phyloP scores from a whole-genome alignment of 768 basidiomycete species.

The Xerocomellus amylosporus region DNA sequence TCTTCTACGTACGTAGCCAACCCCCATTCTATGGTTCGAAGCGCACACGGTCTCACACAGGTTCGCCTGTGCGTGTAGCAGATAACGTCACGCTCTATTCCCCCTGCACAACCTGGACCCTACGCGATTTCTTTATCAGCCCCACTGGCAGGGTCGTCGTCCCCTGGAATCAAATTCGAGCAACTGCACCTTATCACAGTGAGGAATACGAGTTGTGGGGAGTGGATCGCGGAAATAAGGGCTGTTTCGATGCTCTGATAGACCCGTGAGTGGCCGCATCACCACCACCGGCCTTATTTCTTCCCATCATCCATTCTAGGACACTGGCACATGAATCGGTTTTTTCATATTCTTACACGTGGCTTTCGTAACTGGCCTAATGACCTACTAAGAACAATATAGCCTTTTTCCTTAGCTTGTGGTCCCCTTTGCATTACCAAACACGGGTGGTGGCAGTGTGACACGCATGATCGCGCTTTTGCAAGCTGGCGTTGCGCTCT shows the following conservation, averaged over 20 bases:
- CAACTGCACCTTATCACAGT: constrained; percentile 26
- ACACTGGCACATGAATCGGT: constrained; percentile 4
- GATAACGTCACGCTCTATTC: constrained; percentile 15
- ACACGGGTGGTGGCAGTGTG: neutral
- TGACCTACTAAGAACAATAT: constrained; percentile 2
- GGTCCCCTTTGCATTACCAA: neutral
- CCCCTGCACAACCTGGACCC: constrained; percentile 15
- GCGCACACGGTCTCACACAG: constrained; percentile 2
- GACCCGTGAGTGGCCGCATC: constrained; percentile 6
- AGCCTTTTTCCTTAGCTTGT: neutral
- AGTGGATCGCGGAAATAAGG: constrained; percentile 28
- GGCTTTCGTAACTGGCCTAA: constrained; percentile 1
- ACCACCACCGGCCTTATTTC: neutral
- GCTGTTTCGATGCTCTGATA: constrained; percentile 18
- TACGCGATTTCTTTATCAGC: constrained; percentile 15
- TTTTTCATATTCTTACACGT: neutral
- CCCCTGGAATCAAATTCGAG: constrained; percentile 21
- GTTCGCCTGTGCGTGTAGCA: constrained; percentile 8
- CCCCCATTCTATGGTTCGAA: neutral
- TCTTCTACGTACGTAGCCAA: constrained; percentile 24
- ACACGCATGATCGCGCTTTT: neutral
- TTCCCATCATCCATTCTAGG: neutral
- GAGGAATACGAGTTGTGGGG: constrained; percentile 27
- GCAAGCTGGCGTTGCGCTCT: too few relatives aligned
- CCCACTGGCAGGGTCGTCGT: constrained; percentile 7